Percentiles rank a stretch among this genome's conserved stretches.
Conservation (phyloP, 139 green algal genomes). For the Chlorella sp. region DNA sequence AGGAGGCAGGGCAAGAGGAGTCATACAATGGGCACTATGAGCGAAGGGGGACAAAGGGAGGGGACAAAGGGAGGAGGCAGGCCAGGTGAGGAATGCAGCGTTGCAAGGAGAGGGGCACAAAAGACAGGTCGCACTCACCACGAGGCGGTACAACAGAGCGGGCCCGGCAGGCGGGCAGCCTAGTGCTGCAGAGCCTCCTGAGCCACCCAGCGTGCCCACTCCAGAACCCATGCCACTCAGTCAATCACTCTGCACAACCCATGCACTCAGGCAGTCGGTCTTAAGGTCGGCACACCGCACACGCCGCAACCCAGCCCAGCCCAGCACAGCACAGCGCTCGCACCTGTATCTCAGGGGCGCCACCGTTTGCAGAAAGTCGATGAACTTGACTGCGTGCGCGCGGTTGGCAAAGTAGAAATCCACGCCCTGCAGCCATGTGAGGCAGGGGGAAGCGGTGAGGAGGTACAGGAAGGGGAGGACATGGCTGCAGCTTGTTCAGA, state of each 20-base stretch:
- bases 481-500: too few relatives aligned
- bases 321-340: neutral
- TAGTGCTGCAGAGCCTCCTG: too few relatives aligned
- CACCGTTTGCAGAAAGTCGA: slow-evolving; percentile 92
- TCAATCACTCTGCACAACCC: neutral
- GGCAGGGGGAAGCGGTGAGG: neutral
- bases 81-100: too few relatives aligned
- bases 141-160: too few relatives aligned
- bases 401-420: slow-evolving; percentile 96
- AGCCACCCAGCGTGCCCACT: neutral
- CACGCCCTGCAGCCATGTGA: slow-evolving; percentile 63
- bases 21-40: neutral
- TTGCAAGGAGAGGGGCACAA: too few relatives aligned
- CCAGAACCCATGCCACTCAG: too few relatives aligned
- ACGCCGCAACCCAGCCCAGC: too few relatives aligned
- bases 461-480: neutral
- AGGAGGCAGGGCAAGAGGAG: neutral
- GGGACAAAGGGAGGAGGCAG: too few relatives aligned
- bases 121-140: too few relatives aligned
- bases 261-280: too few relatives aligned
- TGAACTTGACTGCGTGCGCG: slow-evolving; percentile 89
- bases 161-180: too few relatives aligned
- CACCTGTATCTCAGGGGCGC: slow-evolving; percentile 49
- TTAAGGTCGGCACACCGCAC: too few relatives aligned
- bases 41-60: neutral